Evolutionary conservation across 495 filamentous ascomycete genomes (phyloP).

Genomic region (Pyronema domesticum): DNA sequence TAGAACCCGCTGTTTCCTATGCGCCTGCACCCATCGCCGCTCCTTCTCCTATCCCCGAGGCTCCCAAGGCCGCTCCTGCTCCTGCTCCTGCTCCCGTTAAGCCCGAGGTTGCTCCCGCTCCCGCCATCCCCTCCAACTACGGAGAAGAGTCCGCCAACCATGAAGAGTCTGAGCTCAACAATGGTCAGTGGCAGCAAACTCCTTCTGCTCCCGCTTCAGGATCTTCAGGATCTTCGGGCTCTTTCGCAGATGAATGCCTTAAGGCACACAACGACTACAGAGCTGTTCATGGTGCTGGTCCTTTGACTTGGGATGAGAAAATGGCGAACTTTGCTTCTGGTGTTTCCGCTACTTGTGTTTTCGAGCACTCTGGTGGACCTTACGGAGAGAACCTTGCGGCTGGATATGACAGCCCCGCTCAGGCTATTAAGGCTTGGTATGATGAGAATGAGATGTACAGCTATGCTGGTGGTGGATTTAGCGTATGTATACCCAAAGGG

Average conservation of each 20-base stretch:
- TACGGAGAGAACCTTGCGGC: constrained; percentile 25
- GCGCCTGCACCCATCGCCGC: too few relatives aligned
- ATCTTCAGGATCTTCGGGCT: neutral
- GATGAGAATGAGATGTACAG: constrained; percentile 10
- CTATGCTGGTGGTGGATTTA: constrained; percentile 11
- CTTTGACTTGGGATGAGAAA: constrained; percentile 42
- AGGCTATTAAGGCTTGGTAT: constrained; percentile 17
- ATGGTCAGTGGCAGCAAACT: neutral
- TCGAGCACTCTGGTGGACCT: constrained; percentile 26
- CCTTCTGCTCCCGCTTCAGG: too few relatives aligned
- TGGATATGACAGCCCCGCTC: constrained; percentile 9
- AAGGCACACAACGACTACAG: constrained; percentile 65
- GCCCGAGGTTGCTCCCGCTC: too few relatives aligned
- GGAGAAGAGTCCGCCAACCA: neutral
- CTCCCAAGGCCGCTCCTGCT: neutral
- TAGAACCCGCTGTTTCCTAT: too few relatives aligned
- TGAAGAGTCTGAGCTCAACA: neutral
- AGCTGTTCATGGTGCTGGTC: constrained; percentile 54
- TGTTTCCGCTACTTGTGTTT: constrained; percentile 41
- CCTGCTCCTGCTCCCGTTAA: neutral
- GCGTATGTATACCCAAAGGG: neutral
- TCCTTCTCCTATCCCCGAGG: neutral
- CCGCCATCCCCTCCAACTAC: neutral
- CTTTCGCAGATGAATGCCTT: constrained; percentile 7
- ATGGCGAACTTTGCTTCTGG: constrained; percentile 43